Conservation (phyloP, 768 basidiomycete species). For the Tricholoma saponaceum region DNA sequence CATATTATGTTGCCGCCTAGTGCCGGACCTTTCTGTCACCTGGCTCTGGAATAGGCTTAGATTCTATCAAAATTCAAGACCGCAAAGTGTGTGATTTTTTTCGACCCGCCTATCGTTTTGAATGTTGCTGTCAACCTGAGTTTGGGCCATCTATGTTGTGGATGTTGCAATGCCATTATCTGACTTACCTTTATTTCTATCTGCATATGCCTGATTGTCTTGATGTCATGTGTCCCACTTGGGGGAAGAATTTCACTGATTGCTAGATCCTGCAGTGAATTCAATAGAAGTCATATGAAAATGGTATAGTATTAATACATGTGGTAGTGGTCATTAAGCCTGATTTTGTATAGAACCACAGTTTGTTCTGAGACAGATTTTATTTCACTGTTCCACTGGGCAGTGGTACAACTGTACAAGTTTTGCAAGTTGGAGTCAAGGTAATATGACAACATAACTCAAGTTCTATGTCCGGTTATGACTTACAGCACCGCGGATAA, state of each 20-base stretch:
- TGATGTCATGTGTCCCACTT: neutral
- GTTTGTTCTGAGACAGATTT: neutral
- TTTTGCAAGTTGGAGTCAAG: too few species aligned
- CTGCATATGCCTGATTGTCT: neutral
- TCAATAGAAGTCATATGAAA: neutral
- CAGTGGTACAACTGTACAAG: too few species aligned
- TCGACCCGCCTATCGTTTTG: too few species aligned
- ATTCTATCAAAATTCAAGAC: too few species aligned
- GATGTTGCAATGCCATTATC: neutral
- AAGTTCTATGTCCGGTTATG: too few species aligned
- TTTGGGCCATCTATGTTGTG: neutral
- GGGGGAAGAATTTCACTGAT: neutral
- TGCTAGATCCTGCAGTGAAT: neutral
- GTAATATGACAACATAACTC: too few species aligned
- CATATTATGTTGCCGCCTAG: too few species aligned
- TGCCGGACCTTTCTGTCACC: too few species aligned
- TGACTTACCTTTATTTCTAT: neutral
- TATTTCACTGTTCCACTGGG: too few species aligned
- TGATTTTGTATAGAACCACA: neutral
- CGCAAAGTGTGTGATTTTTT: too few species aligned
- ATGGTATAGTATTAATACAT: neutral
- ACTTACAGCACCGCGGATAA: too few species aligned
- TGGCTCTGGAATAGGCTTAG: too few species aligned
- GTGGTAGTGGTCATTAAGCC: neutral
- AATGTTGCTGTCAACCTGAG: neutral